phyloP scores from a whole-genome alignment of 2,329 filamentous ascomycete species.

The Plectosphaerella sp. region DNA sequence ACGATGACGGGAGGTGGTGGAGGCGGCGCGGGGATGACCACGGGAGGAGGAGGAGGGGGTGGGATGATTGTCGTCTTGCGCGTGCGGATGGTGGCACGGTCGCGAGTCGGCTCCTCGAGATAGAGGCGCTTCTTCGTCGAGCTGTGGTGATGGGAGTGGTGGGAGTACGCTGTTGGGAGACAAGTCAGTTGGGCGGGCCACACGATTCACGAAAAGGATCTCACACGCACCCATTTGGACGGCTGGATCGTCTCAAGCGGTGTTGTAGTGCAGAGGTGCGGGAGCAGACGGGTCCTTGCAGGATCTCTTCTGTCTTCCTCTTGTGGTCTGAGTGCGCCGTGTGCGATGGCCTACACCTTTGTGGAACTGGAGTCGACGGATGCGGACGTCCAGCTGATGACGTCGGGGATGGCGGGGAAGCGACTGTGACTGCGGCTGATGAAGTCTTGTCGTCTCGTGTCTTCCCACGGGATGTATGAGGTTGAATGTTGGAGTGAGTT shows the following conservation, averaged over 20 bases:
- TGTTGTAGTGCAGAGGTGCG: background rate
- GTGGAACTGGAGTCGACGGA: background rate
- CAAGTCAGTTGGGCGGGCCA: conserved; percentile 14
- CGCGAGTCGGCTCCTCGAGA: conserved; percentile 32
- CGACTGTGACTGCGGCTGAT: too few relatives aligned
- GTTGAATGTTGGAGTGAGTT: background rate
- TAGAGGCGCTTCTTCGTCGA: conserved; percentile 37
- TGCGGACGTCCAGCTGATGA: background rate
- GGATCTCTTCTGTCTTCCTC: background rate
- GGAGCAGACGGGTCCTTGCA: background rate
- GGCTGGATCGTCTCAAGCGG: conserved; percentile 5
- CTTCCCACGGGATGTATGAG: too few relatives aligned
- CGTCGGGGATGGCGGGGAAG: background rate
- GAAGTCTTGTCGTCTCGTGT: too few relatives aligned
- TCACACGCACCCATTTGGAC: conserved; percentile 12
- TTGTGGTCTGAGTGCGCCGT: conserved; percentile 4
- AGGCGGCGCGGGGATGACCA: conserved; percentile 9
- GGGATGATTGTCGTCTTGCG: conserved; percentile 34
- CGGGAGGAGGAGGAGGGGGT: conserved; percentile 21
- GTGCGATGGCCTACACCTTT: conserved; percentile 5
- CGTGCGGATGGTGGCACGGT: conserved; percentile 28
- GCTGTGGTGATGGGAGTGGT: conserved; percentile 20
- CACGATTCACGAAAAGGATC: background rate
- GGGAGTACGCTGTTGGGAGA: conserved; percentile 8
- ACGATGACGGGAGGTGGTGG: conserved; percentile 13